A percentile compares a stretch with the other conserved stretches of the same genome.
These are phyloP conservation scores for Exophiala sp. DNA, from an alignment of 2,329 filamentous ascomycete species.

Conservation along the genomic window DNA sequence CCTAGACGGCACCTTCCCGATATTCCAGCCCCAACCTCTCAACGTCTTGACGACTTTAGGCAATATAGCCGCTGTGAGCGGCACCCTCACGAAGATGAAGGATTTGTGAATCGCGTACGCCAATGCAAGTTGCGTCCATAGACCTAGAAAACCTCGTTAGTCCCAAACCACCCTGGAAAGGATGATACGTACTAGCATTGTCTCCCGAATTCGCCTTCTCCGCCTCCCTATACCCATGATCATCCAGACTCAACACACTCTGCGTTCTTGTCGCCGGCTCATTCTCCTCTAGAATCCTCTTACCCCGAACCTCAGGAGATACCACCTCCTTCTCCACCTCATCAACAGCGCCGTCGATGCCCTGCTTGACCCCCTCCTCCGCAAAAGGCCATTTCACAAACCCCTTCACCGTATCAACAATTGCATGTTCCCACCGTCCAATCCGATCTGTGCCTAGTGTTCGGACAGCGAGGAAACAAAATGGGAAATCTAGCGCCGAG, in stretches of 20 bases:
- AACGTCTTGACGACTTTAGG: constrained; percentile 92
- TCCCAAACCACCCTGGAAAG: background rate
- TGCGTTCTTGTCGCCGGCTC: constrained; percentile 22
- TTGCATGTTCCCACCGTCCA: constrained; percentile 53
- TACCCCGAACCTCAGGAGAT: constrained; percentile 39
- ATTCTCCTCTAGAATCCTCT: constrained; percentile 25
- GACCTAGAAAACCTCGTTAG: constrained; percentile 43
- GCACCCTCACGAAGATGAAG: constrained; percentile 94
- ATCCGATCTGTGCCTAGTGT: constrained; percentile 81
- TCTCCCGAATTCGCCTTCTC: constrained; percentile 59
- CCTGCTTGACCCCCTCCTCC: constrained; percentile 9
- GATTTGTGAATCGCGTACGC: constrained; percentile 98
- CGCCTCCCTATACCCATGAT: constrained; percentile 59
- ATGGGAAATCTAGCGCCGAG: constrained; percentile 85
- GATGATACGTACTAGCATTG: constrained; percentile 75
- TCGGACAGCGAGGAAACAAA: constrained; percentile 87
- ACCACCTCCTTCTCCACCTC: constrained; percentile 31
- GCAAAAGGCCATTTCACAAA: constrained; percentile 29
- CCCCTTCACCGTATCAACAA: constrained; percentile 38
- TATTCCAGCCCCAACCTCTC: constrained; percentile 87
- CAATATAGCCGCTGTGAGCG: constrained; percentile 81
- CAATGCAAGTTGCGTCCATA: constrained; percentile 82
- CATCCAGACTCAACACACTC: constrained; percentile 32
- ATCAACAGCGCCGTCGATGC: constrained; percentile 10
- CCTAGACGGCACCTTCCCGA: constrained; percentile 63